These are phyloP conservation scores for Rhytidiadelphus loreus DNA, from an alignment of 225 moss, liverwort and hornwort species.

Conservation along the genomic window DNA sequence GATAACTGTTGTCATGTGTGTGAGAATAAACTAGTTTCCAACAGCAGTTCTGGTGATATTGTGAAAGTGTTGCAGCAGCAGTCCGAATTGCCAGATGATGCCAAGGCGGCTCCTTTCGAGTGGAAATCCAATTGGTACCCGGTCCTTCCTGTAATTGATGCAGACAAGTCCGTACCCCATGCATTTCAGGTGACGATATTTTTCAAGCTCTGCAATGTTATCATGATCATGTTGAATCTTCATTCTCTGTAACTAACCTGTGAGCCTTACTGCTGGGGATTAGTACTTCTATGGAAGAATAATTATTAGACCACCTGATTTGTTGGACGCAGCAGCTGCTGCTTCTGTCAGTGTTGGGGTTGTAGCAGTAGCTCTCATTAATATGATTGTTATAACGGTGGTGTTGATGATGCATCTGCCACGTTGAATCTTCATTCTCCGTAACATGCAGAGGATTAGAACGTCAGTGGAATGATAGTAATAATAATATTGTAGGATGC, in stretches of 20 bases:
- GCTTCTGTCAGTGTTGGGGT: not conserved
- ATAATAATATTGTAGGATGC: not conserved
- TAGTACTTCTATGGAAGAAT: not conserved
- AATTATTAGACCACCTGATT: not conserved
- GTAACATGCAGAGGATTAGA: not conserved
- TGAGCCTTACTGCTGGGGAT: not conserved
- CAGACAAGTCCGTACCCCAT: slow-evolving; percentile 57
- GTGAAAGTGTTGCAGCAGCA: slow-evolving; percentile 1
- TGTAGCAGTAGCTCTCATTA: not conserved
- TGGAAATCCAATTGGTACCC: slow-evolving; percentile 81
- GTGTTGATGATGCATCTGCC: not conserved
- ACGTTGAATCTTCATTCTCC: not conserved
- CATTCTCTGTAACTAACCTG: not conserved
- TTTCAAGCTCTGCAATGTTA: not conserved
- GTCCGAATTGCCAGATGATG: not conserved
- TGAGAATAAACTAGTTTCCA: not conserved
- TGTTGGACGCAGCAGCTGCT: not conserved
- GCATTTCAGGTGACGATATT: slow-evolving; percentile 45
- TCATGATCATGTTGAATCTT: not conserved
- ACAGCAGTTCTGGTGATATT: not conserved
- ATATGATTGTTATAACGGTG: not conserved
- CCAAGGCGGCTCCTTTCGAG: slow-evolving; percentile 11
- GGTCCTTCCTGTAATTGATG: slow-evolving; percentile 50
- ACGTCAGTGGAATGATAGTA: not conserved
- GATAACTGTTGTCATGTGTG: too few relatives aligned